Base-by-base conservation (phyloP, 805 yeast genomes). In the Cyberlindnera veronae region DNA sequence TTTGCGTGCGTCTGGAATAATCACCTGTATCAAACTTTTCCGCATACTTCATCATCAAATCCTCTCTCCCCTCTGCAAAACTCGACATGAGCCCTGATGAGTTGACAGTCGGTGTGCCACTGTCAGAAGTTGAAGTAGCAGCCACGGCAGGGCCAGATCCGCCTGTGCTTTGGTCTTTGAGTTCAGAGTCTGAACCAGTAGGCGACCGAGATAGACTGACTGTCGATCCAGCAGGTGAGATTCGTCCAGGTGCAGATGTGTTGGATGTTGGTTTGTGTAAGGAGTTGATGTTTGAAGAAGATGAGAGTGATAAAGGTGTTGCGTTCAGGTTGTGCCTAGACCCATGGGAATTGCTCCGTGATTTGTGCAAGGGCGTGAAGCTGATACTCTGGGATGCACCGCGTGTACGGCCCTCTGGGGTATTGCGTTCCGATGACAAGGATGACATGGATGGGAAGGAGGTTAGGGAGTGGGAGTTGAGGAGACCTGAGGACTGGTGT, bases 401-500 rank as follows among this genome's bases (percentile, higher is more conserved):
- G 6, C 50, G 36, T 12, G 46, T 36, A 12, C 46, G 34, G 4
- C 34, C 26, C n/a, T 45, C 46, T 7, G 48, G 40, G 6, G 48
- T 41, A n/a, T 44, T 47, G 32, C 34, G 42, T 2, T 46, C 51
- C 6, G 50, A 46, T 22, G 33, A 44, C 15, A 53, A 26, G 34
- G 51, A 44, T 3, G 57, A 30, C 52, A 51, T 51, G 10, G 59
- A 55, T 16, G 59, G 57, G 36, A 53, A 50, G 8, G 59, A 51
- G 4, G 47, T 33, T 8, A 51, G 28, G 3, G 51, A 42, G 4
- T 42, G 44, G 5, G 48, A 34, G 16, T 26, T 32, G 2, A 34
- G 29, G 3, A 36, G 22, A 24, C 22, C 14, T 22, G 45, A n/a
- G 10, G 39, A 20, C 22, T 32, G 34, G 7, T 39, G 28, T 18